These are phyloP conservation scores for Paspalum notatum DNA, from an alignment of 176 grass and related monocot genomes.

Conservation along the genomic window DNA sequence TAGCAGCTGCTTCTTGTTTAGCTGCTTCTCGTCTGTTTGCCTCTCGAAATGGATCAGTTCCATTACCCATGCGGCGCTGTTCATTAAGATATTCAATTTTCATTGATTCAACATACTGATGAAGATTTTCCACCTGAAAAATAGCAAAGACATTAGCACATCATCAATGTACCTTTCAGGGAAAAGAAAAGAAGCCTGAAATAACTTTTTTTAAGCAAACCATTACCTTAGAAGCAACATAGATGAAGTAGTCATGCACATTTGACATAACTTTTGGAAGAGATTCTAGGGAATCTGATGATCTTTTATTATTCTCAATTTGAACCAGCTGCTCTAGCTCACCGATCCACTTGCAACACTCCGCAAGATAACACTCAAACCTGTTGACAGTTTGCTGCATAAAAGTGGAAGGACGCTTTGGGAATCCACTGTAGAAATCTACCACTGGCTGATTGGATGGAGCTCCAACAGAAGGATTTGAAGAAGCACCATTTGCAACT, in stretches of 20 bases:
- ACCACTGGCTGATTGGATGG: constrained; percentile 61
- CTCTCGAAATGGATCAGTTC: constrained; percentile 92
- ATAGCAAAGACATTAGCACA: constrained; percentile 14
- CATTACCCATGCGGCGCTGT: constrained; percentile 59
- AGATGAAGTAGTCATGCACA: constrained; percentile 96
- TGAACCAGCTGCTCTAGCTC: constrained; percentile 88
- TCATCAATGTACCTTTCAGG: neutral
- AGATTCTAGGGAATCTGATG: constrained; percentile 72
- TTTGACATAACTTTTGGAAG: constrained; percentile 94
- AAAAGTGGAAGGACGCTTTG: constrained; percentile 83
- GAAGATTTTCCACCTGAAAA: constrained; percentile 94
- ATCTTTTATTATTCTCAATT: constrained; percentile 71
- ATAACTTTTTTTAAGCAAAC: neutral
- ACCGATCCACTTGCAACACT: constrained; percentile 85
- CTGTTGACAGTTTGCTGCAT: constrained; percentile 73
- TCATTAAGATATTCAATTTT: constrained; percentile 77
- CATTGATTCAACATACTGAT: constrained; percentile 86
- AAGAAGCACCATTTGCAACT: constrained; percentile 51
- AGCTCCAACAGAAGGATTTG: constrained; percentile 44
- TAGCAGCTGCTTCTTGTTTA: constrained; percentile 84
- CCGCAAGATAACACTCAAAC: constrained; percentile 84
- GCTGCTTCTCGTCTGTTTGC: constrained; percentile 90
- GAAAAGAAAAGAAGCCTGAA: neutral
- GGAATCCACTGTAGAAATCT: constrained; percentile 93
- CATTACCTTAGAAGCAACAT: constrained; percentile 91